Evolutionary conservation across 2,329 filamentous ascomycete genomes (phyloP).

Genomic region (Scedosporium dehoogii): DNA sequence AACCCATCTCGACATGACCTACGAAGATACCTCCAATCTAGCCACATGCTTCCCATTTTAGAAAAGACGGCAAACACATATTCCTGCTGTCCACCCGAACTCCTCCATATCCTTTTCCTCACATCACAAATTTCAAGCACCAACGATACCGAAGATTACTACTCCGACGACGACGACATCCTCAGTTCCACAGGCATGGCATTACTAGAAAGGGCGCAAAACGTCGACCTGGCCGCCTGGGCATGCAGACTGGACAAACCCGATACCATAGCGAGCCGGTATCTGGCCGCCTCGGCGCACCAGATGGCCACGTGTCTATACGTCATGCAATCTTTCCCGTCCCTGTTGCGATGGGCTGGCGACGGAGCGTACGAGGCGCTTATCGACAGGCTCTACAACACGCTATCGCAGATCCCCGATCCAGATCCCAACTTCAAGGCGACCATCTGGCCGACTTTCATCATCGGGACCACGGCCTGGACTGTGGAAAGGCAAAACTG

Average conservation of each 20-base stretch:
- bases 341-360: conserved; percentile 11
- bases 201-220: conserved; percentile 26
- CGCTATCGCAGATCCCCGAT: conserved; percentile 35
- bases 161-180: conserved; percentile 18
- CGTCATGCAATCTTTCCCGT: conserved; percentile 28
- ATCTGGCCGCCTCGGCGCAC: conserved; percentile 31
- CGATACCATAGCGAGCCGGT: conserved; percentile 23
- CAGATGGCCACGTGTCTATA: conserved; percentile 35
- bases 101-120: conserved; percentile 32
- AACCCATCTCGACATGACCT: neutral
- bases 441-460: conserved; percentile 46
- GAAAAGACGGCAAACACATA: conserved; percentile 33
- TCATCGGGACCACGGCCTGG: conserved; percentile 41
- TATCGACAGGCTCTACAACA: conserved; percentile 33
- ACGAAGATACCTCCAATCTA: conserved; percentile 22
- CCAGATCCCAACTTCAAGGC: conserved; percentile 45
- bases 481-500: conserved; percentile 31
- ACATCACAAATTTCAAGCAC: conserved; percentile 29
- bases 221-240: conserved; percentile 31
- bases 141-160: conserved; percentile 13
- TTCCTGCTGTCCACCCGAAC: conserved; percentile 33
- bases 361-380: conserved; percentile 19
- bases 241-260: conserved; percentile 24
- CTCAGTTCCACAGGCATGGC: conserved; percentile 18
- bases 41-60: conserved; percentile 27